Evolutionary conservation across 192 early-diverging fungal species (phyloP).

Genomic region (Entophlyctis luteolus): DNA sequence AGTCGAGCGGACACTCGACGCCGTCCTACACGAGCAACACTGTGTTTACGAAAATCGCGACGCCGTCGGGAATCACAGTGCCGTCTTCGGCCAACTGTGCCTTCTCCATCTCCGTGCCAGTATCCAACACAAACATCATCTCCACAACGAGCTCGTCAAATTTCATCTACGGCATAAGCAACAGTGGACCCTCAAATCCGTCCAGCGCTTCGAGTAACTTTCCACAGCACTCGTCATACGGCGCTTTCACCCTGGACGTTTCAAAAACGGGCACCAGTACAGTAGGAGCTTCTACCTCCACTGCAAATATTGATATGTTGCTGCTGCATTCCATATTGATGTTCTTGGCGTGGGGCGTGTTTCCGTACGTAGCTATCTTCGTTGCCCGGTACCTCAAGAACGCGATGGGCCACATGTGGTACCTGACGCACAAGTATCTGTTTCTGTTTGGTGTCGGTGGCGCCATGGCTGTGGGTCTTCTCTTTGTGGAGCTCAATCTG

Average conservation of each 20-base stretch:
- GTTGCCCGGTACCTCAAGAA: constrained; percentile 40
- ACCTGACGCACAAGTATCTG: constrained; percentile 20
- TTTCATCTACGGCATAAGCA: constrained; percentile 25
- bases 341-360: constrained; percentile 31
- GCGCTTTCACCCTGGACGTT: constrained; percentile 8
- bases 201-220: not conserved
- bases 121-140: not conserved
- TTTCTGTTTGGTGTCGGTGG: constrained; percentile 26
- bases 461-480: constrained; percentile 14
- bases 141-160: not conserved
- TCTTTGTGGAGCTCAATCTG: constrained; percentile 19
- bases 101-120: constrained; percentile 9
- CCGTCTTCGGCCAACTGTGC: not conserved
- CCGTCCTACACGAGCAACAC: not conserved
- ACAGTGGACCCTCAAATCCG: not conserved
- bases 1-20: constrained; percentile 1
- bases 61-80: not conserved
- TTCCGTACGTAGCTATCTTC: constrained; percentile 33
- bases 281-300: constrained; percentile 30
- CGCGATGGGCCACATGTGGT: constrained; percentile 33
- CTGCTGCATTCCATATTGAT: constrained; percentile 32
- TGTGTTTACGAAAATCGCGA: not conserved
- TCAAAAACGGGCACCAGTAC: not conserved
- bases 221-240: constrained; percentile 6
- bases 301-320: not conserved